Percentiles rank a stretch among this genome's conserved stretches.
Evolutionary conservation across 129 eudicot genomes (phyloP).

Genomic region (Cynara cardunculus): DNA sequence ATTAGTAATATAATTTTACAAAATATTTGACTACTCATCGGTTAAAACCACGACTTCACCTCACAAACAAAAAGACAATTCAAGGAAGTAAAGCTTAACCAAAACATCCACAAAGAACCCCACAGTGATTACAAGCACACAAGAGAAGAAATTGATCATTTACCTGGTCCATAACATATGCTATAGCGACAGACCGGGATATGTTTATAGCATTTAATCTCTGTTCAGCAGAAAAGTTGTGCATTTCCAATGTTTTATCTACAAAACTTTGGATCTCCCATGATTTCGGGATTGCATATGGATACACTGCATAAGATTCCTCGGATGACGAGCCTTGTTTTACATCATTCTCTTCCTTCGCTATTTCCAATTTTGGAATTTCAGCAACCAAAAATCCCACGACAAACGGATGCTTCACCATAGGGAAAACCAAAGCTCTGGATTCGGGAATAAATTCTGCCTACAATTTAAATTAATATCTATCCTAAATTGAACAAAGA

Average conservation of each 20-base stretch:
- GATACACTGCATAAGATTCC: conserved; percentile 54
- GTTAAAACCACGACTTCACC: conserved; percentile 2
- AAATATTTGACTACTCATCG: not conserved
- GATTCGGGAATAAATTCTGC: conserved; percentile 81
- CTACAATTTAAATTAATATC: conserved; percentile 55
- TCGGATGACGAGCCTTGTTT: conserved; percentile 40
- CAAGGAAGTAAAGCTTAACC: not conserved
- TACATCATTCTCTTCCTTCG: conserved; percentile 36
- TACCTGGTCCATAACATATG: conserved; percentile 99
- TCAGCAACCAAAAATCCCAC: conserved; percentile 98
- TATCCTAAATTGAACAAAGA: conserved; percentile 48
- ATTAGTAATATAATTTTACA: not conserved
- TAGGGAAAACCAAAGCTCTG: conserved; percentile 83
- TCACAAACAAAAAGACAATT: not conserved
- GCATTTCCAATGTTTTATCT: conserved; percentile 46
- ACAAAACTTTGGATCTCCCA: conserved; percentile 46
- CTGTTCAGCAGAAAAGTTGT: conserved; percentile 68
- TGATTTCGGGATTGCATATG: conserved; percentile 44
- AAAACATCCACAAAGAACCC: not conserved
- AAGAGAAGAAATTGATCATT: conserved; percentile 10
- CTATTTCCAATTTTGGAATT: conserved; percentile 55
- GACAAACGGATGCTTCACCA: conserved; percentile 95
- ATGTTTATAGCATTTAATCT: conserved; percentile 73
- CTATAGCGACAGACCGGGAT: conserved; percentile 90
- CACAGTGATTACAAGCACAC: not conserved